A percentile compares a stretch with the other conserved stretches of the same genome.
phyloP scores from a whole-genome alignment of 495 filamentous ascomycete species.

The Ascobolus immersus region DNA sequence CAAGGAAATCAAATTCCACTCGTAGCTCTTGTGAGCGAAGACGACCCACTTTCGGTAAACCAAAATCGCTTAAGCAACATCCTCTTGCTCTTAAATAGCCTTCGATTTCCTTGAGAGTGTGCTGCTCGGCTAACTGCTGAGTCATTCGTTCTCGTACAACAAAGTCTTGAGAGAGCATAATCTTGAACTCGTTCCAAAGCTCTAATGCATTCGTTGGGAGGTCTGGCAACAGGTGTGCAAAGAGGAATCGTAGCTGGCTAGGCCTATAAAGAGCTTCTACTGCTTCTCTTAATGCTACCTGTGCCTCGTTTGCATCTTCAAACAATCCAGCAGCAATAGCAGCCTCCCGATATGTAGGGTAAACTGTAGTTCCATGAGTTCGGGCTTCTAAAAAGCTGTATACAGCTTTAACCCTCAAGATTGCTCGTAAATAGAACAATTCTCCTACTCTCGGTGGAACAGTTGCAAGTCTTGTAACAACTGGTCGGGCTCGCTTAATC shows the following conservation, averaged over 20 bases:
- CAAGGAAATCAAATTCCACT: neutral
- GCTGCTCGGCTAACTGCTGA: neutral
- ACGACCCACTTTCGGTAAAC: neutral
- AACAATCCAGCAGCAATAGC: slow-evolving; percentile 5
- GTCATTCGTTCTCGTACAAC: neutral
- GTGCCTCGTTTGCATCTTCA: slow-evolving; percentile 1
- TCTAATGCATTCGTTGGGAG: slow-evolving; percentile 1
- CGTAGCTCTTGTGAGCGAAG: neutral
- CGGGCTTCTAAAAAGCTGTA: neutral
- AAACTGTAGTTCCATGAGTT: neutral
- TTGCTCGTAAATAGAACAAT: slow-evolving; percentile 6
- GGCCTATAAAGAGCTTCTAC: slow-evolving; percentile 1
- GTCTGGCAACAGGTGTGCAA: slow-evolving; percentile 3
- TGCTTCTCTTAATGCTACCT: slow-evolving; percentile 2
- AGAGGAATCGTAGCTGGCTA: slow-evolving; percentile 5
- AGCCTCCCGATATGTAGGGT: slow-evolving; percentile 5
- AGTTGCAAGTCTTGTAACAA: neutral
- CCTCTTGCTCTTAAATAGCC: neutral
- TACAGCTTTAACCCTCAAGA: slow-evolving; percentile 1
- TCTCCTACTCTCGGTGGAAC: slow-evolving; percentile 4
- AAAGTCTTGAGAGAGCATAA: slow-evolving; percentile 2
- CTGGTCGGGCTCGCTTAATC: no score
- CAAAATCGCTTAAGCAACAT: neutral
- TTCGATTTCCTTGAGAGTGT: neutral
- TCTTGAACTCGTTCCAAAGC: slow-evolving; percentile 2